Evolutionary conservation across 139 green algal species (phyloP).

Genomic region (Zygnema circumcarinatum): DNA sequence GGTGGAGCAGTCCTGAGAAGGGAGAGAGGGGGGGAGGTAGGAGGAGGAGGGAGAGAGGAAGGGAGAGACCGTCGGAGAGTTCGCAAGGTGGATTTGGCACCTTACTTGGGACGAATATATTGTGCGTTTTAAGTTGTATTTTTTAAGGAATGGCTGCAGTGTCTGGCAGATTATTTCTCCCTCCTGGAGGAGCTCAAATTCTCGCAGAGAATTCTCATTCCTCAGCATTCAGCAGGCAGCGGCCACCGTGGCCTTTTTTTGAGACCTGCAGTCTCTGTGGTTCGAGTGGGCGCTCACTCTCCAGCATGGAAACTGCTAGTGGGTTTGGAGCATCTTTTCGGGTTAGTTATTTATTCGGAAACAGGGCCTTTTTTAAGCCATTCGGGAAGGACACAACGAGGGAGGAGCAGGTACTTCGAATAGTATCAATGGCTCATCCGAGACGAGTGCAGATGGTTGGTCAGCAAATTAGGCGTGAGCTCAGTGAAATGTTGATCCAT

Average conservation of each 20-base stretch:
- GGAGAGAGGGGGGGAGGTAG: no score
- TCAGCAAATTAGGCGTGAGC: slow-evolving; percentile 87
- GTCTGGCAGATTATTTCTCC: not conserved
- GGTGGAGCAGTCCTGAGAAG: no score
- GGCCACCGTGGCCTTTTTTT: not conserved
- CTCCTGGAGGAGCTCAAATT: not conserved
- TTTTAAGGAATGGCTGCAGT: no score
- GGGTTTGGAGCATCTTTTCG: not conserved
- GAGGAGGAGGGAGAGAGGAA: no score
- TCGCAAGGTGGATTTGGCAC: no score
- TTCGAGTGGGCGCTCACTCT: not conserved
- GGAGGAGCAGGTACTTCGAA: not conserved
- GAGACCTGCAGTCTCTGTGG: not conserved
- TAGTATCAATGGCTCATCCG: slow-evolving; percentile 59
- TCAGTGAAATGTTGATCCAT: slow-evolving; percentile 75
- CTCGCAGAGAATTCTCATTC: not conserved
- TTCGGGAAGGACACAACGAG: not conserved
- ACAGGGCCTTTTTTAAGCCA: not conserved
- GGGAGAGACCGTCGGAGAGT: no score
- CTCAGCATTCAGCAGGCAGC: not conserved
- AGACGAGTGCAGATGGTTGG: slow-evolving; percentile 84
- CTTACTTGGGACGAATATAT: no score
- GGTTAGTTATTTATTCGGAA: not conserved
- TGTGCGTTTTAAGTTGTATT: no score
- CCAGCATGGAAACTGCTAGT: no score